Conservation (phyloP, 1,139 yeast genomes). For the Debaryomycetaceae sp. region DNA sequence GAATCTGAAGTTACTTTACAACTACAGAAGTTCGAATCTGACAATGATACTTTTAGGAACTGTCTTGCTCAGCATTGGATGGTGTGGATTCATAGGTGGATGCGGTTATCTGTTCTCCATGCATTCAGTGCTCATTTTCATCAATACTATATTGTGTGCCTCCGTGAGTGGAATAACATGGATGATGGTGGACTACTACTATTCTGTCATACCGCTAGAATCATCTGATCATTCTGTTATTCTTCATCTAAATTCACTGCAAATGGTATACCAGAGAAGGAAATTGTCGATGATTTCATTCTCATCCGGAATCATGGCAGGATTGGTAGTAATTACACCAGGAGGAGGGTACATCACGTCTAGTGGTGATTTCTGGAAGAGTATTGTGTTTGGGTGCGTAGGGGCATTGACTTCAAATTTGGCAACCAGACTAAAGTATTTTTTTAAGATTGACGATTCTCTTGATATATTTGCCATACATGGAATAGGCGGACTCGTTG, state of each 20-base stretch:
- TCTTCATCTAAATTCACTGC: neutral
- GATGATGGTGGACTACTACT: conserved; percentile 39
- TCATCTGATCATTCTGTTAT: conserved; percentile 5
- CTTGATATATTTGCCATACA: conserved; percentile 46
- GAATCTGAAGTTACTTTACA: conserved; percentile 33
- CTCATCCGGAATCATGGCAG: conserved; percentile 42
- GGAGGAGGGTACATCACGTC: conserved; percentile 44
- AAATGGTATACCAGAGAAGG: conserved; percentile 14
- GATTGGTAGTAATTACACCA: conserved; percentile 44
- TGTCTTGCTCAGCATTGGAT: conserved; percentile 33
- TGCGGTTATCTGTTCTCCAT: conserved; percentile 41
- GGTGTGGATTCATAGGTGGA: conserved; percentile 46
- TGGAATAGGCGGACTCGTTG: conserved; percentile 43
- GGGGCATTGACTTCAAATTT: conserved; percentile 38
- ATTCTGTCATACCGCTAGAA: conserved; percentile 37
- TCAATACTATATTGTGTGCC: conserved; percentile 35
- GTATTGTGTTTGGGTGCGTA: conserved; percentile 36
- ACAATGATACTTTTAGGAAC: conserved; percentile 54
- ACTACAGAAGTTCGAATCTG: conserved; percentile 37
- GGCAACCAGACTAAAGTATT: conserved; percentile 41
- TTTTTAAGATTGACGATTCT: conserved; percentile 40
- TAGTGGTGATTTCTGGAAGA: conserved; percentile 39
- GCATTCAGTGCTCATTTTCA: conserved; percentile 29
- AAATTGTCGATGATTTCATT: conserved; percentile 41
- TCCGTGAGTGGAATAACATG: conserved; percentile 36